Conservation (phyloP, 768 basidiomycete genomes). For the Leccinum fibrillosum region DNA sequence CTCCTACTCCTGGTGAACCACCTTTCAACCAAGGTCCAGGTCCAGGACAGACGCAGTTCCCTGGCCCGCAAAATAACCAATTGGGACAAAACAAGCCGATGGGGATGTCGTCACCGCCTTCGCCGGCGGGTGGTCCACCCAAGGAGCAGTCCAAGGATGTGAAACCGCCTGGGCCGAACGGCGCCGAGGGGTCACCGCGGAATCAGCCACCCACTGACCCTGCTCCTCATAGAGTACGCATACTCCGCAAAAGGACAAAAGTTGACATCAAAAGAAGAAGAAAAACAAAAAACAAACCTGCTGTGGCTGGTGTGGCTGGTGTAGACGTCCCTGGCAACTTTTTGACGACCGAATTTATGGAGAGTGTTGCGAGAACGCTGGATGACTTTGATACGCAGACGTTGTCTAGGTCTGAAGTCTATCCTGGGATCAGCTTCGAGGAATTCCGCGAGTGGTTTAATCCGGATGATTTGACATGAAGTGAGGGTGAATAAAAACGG, state of each 20-base stretch:
- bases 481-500: constrained; percentile 4
- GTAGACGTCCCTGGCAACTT: constrained; percentile 19
- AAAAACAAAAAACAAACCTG: neutral
- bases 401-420: constrained; percentile 41
- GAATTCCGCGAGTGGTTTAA: constrained; percentile 77
- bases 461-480: constrained; percentile 41
- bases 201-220: constrained; percentile 28
- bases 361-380: constrained; percentile 37
- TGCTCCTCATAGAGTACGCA: too few species aligned
- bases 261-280: too few species aligned
- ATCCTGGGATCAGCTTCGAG: constrained; percentile 57
- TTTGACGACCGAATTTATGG: constrained; percentile 42
- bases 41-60: constrained; percentile 33
- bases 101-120: constrained; percentile 51
- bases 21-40: constrained; percentile 33
- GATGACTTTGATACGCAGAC: constrained; percentile 36
- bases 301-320: constrained; percentile 16
- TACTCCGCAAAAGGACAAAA: too few species aligned
- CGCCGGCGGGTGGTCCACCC: constrained; percentile 39
- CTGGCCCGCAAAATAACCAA: constrained; percentile 31
- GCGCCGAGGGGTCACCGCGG: constrained; percentile 42
- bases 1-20: constrained; percentile 44
- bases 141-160: constrained; percentile 34
- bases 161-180: constrained; percentile 27
- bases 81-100: constrained; percentile 35